Percentiles rank a stretch among this genome's conserved stretches.
Evolutionary conservation across 768 basidiomycete genomes (phyloP).

Genomic region (Termitomyces sp.): DNA sequence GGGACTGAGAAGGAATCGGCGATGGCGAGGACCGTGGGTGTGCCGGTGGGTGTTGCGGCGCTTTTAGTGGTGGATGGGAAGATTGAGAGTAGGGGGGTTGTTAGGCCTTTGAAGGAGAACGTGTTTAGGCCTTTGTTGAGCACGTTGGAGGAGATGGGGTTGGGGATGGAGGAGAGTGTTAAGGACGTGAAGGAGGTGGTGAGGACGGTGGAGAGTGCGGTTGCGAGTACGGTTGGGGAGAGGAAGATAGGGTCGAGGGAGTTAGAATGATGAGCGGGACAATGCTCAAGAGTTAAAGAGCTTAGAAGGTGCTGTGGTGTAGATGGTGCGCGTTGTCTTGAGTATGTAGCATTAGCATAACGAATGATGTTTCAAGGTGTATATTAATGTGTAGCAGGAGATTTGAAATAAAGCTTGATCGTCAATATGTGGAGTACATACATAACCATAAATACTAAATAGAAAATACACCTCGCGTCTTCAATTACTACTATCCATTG

Average conservation of each 20-base stretch:
- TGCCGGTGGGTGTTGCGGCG: conserved; percentile 85
- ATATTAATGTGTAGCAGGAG: neutral
- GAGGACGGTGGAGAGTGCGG: neutral
- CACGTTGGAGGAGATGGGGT: conserved; percentile 52
- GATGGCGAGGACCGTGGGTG: conserved; percentile 88
- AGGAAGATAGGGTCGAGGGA: no score
- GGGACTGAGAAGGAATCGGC: conserved; percentile 57
- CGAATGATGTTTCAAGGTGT: neutral
- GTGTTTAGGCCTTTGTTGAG: conserved; percentile 63
- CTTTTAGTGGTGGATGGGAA: conserved; percentile 65
- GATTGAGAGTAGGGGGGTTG: conserved; percentile 53
- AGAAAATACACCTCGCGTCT: no score
- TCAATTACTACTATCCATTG: neutral
- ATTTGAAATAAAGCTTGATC: no score
- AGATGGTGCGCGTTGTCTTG: neutral
- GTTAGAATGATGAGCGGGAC: no score
- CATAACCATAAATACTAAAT: no score
- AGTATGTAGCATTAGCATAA: neutral
- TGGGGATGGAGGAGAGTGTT: conserved; percentile 45
- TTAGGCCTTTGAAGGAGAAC: conserved; percentile 56
- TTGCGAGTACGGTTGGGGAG: no score
- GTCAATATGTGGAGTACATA: no score
- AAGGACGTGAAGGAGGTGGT: no score
- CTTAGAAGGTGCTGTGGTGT: no score
- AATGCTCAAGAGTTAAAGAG: no score